These are phyloP conservation scores for Rhizophagus sp. DNA, from an alignment of 192 early-diverging fungal genomes.

Conservation along the genomic window DNA sequence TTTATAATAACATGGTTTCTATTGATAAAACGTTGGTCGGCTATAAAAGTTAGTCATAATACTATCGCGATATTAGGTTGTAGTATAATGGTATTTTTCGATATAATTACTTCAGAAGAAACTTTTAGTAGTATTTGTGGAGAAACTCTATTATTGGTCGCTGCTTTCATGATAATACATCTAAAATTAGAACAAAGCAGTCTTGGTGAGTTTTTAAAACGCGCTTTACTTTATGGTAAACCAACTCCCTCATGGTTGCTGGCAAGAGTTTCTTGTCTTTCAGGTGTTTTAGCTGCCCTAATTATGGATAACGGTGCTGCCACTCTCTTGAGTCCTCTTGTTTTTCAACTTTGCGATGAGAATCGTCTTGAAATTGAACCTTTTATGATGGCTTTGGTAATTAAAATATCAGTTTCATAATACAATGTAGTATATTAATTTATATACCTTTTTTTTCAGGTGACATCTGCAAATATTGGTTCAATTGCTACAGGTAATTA, in stretches of 20 bases:
- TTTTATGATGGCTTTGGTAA: not conserved
- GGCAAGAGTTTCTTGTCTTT: not conserved
- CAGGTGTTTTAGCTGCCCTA: not conserved
- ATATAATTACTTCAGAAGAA: not conserved
- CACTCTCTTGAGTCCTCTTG: not conserved
- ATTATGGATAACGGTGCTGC: not conserved
- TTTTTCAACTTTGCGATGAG: not conserved
- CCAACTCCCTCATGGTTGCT: not conserved
- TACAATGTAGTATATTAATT: not conserved
- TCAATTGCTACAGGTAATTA: constrained; percentile 1
- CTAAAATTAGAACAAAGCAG: not conserved
- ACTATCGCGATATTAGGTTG: not conserved
- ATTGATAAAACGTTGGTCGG: not conserved
- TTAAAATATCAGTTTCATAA: not conserved
- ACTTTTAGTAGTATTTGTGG: not conserved
- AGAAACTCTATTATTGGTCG: not conserved
- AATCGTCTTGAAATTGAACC: constrained; percentile 3
- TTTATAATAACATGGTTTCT: not conserved
- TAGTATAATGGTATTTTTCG: not conserved
- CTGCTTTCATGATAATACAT: not conserved
- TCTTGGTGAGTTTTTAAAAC: not conserved
- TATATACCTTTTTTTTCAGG: not conserved
- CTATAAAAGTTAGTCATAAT: not conserved
- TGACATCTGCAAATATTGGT: constrained; percentile 8
- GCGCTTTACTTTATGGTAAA: not conserved